These are phyloP conservation scores for Fusarium piperis DNA, from an alignment of 2,329 filamentous ascomycete species.

Conservation along the genomic window DNA sequence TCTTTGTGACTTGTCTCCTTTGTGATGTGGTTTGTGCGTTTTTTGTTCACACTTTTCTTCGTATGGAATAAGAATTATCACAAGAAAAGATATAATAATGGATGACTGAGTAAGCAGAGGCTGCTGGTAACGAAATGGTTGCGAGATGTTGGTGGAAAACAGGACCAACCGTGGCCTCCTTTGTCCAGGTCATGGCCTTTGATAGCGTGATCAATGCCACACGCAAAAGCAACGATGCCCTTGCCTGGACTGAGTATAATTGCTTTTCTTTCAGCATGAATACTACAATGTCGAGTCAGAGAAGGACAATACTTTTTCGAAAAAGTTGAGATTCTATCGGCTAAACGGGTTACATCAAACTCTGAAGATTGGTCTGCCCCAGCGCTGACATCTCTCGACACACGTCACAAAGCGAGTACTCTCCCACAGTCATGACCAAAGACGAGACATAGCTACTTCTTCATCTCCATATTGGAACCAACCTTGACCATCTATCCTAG, in stretches of 20 bases:
- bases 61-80: not conserved
- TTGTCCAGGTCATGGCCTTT: not conserved
- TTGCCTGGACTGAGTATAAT: not conserved
- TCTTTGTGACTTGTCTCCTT: not conserved
- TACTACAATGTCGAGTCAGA: not conserved
- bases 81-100: not conserved
- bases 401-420: too few relatives aligned
- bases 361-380: too few relatives aligned
- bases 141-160: not conserved
- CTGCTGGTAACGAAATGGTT: not conserved
- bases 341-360: not conserved
- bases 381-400: too few relatives aligned
- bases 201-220: not conserved
- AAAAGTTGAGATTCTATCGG: not conserved
- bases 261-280: not conserved
- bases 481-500: not conserved
- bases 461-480: too few relatives aligned
- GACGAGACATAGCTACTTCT: too few relatives aligned
- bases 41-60: not conserved
- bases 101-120: not conserved
- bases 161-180: not conserved
- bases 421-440: too few relatives aligned
- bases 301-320: not conserved
- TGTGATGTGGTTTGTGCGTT: not conserved
- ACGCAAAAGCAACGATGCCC: not conserved